Percentiles rank a stretch among this genome's conserved stretches.
Conservation (phyloP, 1,139 yeast genomes). For the Geotrichum armillariae region DNA sequence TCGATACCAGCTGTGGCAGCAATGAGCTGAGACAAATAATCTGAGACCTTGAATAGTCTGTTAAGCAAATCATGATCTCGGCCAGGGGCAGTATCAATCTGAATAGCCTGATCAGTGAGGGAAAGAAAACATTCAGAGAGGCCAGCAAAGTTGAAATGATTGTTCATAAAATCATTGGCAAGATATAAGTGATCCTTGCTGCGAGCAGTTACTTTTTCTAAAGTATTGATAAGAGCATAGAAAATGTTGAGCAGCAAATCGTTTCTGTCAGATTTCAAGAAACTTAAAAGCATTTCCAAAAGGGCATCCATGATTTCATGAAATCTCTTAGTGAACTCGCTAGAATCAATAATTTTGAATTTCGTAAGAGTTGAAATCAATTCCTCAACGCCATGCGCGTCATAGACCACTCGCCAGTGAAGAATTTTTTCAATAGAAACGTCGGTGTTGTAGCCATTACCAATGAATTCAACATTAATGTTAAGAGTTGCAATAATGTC, state of each 20-base stretch:
- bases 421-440: constrained; percentile 56
- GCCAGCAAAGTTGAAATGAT: constrained; percentile 34
- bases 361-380: constrained; percentile 35
- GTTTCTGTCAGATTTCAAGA: constrained; percentile 28
- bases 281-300: constrained; percentile 35
- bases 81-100: constrained; percentile 26
- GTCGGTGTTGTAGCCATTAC: constrained; percentile 66
- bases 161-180: constrained; percentile 32
- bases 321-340: constrained; percentile 32
- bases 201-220: constrained; percentile 33
- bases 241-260: constrained; percentile 32
- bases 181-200: constrained; percentile 30
- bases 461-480: constrained; percentile 64
- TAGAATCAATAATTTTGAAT: constrained; percentile 31
- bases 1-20: constrained; percentile 35
- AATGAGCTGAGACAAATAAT: constrained; percentile 32
- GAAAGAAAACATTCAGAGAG: constrained; percentile 29
- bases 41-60: constrained; percentile 31
- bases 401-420: constrained; percentile 53
- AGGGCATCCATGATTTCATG: constrained; percentile 46
- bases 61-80: constrained; percentile 27
- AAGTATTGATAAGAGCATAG: constrained; percentile 33
- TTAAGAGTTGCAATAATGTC: constrained; percentile 30
- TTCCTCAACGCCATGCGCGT: constrained; percentile 32
- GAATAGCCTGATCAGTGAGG: constrained; percentile 27